Evolutionary conservation across 768 basidiomycete species (phyloP), one percentile per base, ranked within the genome.

Genomic region (Lactarius trivialis): DNA sequence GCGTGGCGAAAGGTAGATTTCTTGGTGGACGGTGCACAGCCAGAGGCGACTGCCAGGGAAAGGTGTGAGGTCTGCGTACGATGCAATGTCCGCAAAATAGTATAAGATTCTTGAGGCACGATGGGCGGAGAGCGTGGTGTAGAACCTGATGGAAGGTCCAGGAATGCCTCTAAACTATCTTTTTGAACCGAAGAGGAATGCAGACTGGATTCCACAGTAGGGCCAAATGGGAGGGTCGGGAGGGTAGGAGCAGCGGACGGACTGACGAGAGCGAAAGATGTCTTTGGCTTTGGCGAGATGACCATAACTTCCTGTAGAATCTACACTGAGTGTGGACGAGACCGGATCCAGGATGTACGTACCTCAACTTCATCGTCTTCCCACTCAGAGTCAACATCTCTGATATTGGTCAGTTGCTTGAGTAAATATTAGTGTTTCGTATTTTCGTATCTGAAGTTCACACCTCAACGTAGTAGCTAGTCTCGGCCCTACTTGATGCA

Each of bases 291-390:
- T 3, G 60, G 64, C 19, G 67, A 63, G 45, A 67, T 66, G 58
- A 67, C 41, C 67, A 67, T 67, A 48, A 67, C 56, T 36, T 67
- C 67, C 67, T 67, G 21, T 36, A 56, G 14, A 45, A 19, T 53
- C 28, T n/a, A 34, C 34, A 11, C 1, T 65, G 34, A 60, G 45
- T 4, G 30, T 36, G 14, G 45, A 45, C 28, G 34, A 55, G 37
- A 37, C 24, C 17, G 8, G 39, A 55, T 3, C 26, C 0, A 15
- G 24, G 30, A 56, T 28, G 11, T 21, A 43, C 67, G 53, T 56
- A 52, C 67, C 55, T 67, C 67, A 21, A 67, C 64, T 17, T 67
- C 67, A 36, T 67, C 67, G 7, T 67, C 67, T 9, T 67, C 67
- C 67, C 67, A 67, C 37, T 67, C 67, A 8, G 65, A 66, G 30